Evolutionary conservation across 495 filamentous ascomycete genomes (phyloP), one percentile per base, ranked within the genome.

Genomic region (Penicillium lagena): DNA sequence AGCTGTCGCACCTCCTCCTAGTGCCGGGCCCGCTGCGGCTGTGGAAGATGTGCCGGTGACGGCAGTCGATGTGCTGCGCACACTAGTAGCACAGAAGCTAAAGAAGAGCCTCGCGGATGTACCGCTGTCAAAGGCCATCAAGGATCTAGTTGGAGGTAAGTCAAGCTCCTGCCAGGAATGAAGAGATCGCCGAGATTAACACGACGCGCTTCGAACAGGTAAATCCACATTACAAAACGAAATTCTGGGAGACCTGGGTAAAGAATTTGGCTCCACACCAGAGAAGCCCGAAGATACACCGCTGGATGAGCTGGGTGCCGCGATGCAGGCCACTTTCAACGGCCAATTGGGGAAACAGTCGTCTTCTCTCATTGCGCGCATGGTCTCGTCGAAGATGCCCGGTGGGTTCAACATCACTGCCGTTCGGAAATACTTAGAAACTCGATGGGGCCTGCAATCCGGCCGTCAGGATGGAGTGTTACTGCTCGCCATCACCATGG

Each of bases 331-430:
- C 27, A 96, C 93, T 28, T 99, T 97, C 73, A 93, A 96, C 64
- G 93, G 93, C 40, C 90, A 96, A 69, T 81, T 97, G 39, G 93
- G 93, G 52, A 97, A 99, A 70, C 93, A 97, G 44, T 91, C 93
- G 0, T 88, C 88, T 28, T 95, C 93, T 4, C 80, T 97, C 42
- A 83, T 97, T 58, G 91, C 94, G 29, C 82, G 91, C 47, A 73
- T 96, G 59, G 90, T 99, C 27, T 96, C 94, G 4, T 96, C 93
- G 6, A 99, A 99, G 66, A 97, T 99, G 93, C 94, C 93, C 29
- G 94, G 90, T 59, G 93, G 93, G 39, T 99, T 97, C 77, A 99
- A 97, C 62, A 97, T 97, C 60, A 96, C 91, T 53, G 76, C 85
- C 2, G 88, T 93, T 10, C 78, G 91, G 39, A 97, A 99, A 70